These are phyloP conservation scores for Ogataea ganodermae DNA, from an alignment of 805 yeast genomes.

Conservation along the genomic window DNA sequence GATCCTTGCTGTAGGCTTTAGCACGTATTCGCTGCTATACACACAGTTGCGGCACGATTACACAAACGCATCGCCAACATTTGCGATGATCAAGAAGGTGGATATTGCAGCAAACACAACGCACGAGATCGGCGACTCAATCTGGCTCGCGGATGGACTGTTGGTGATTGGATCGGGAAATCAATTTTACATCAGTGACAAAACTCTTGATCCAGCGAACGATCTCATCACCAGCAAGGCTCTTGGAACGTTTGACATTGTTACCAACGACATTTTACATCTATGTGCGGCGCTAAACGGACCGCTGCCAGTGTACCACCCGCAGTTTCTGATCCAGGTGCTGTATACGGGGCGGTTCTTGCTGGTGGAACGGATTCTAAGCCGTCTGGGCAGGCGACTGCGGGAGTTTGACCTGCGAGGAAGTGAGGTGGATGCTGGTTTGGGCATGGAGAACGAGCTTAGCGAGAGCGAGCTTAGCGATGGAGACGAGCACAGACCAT, in stretches of 20 bases:
- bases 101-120: conserved; percentile 72
- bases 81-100: conserved; percentile 70
- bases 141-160: conserved; percentile 80
- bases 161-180: conserved; percentile 87
- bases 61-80: conserved; percentile 76
- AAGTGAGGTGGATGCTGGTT: conserved; percentile 24
- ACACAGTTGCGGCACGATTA: conserved; percentile 88
- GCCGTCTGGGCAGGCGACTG: conserved; percentile 51
- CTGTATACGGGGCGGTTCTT: conserved; percentile 61
- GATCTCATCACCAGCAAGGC: conserved; percentile 55
- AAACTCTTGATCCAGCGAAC: conserved; percentile 51
- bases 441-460: conserved; percentile 22
- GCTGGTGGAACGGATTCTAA: conserved; percentile 58
- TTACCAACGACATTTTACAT: conserved; percentile 60
- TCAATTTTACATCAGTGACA: conserved; percentile 82
- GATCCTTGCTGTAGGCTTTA: conserved; percentile 79
- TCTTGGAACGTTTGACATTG: conserved; percentile 59
- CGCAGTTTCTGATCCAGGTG: conserved; percentile 79
- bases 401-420: conserved; percentile 51
- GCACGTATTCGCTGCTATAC: conserved; percentile 60
- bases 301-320: conserved; percentile 87
- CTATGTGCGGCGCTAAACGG: conserved; percentile 82
- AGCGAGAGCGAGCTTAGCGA: conserved; percentile 12
- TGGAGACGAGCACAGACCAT: conserved; percentile 30
- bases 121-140: conserved; percentile 84